Base-by-base conservation (phyloP, 495 filamentous ascomycete genomes). In the Penicillium paxilli region DNA sequence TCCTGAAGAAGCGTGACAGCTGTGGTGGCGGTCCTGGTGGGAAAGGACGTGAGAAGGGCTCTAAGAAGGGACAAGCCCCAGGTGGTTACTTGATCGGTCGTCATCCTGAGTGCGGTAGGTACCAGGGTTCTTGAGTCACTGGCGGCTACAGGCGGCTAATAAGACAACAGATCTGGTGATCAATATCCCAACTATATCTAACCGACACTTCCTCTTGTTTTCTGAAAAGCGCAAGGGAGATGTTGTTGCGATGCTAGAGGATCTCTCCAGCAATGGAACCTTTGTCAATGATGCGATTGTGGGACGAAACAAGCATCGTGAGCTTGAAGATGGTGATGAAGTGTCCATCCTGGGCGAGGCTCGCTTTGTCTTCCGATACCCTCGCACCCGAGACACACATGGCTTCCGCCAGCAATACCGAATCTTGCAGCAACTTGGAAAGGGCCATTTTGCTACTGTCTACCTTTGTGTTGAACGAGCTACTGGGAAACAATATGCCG, bases 381-480 rank as follows among this genome's bases (percentile, higher is more conserved):
- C 95, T 14, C 83, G 83, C 35, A 86, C 80, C 54, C 83, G 89
- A 49, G 80, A 85, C 24, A 83, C 87, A 21, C 91, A 86, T 62
- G 84, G 77, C 2, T 99, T 99, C 74, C 68, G 78, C 25, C 90
- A 96, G 58, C 90, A 96, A 59, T 99, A 94, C 66, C 86, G 82
- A 10, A 81, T 93, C 12, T 79, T 90, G 32, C 84, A 92, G 50
- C 89, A 92, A 67, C 84, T 99, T 12, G 95, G 95, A 52, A 96
- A 96, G 68, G 95, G 95, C 19, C 92, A 97, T 67, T 98, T 98
- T 71, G 95, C 95, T 38, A 90, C 92, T 9, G 95, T 99, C 11
- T 95, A 92, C 64, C 75, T 96, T 1, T 96, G 92, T 58, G 83
- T 91, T 2, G 91, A 98, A 68, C 91, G 90, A 66, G 75, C 83